These are phyloP conservation scores for Populus davidiana DNA, from an alignment of 345 rosid species.

Conservation along the genomic window DNA sequence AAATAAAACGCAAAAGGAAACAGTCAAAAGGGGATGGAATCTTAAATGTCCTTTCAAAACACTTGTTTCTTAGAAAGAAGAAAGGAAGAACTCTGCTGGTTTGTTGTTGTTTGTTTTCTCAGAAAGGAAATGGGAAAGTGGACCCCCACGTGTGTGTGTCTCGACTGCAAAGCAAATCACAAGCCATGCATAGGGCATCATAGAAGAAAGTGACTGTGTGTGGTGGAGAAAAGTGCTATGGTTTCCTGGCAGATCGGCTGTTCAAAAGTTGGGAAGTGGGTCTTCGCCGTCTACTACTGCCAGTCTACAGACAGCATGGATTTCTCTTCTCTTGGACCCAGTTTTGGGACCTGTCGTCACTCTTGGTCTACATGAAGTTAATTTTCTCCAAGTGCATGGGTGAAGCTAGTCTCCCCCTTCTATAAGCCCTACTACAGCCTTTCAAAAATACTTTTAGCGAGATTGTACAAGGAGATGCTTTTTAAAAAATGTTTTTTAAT, in stretches of 20 bases:
- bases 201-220: neutral
- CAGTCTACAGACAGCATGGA: neutral
- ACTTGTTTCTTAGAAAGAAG: neutral
- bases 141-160: slow-evolving; percentile 2
- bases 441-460: no score
- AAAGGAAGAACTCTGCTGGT: neutral
- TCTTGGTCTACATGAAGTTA: neutral
- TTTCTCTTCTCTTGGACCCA: neutral
- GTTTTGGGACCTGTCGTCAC: neutral
- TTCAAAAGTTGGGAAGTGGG: neutral
- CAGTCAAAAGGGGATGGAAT: slow-evolving; percentile 34
- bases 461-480: no score
- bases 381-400: neutral
- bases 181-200: neutral
- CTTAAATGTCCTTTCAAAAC: slow-evolving; percentile 20
- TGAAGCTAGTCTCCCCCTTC: no score
- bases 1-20: slow-evolving; percentile 7
- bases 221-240: neutral
- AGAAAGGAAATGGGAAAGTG: neutral
- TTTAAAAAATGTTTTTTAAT: no score
- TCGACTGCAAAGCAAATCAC: neutral
- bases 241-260: neutral
- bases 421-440: no score
- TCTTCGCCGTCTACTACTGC: neutral
- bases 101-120: neutral